phyloP scores from a whole-genome alignment of 306 rosid species.

The Senna tora region DNA sequence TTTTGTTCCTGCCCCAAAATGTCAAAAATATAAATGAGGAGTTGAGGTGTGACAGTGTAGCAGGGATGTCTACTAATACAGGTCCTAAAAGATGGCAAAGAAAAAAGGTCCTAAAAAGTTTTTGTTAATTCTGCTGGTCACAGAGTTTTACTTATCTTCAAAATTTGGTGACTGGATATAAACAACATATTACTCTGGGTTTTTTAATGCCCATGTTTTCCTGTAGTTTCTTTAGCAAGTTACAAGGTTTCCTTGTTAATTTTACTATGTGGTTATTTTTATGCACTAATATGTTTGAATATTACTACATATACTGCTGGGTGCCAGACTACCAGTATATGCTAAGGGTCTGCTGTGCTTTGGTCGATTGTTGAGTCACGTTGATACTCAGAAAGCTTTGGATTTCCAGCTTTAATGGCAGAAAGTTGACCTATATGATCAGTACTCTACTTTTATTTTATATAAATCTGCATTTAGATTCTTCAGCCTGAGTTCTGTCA shows the following conservation, averaged over 20 bases:
- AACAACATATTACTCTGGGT: constrained; percentile 3
- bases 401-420: neutral
- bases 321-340: neutral
- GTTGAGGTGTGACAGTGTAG: neutral
- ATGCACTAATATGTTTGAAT: constrained; percentile 7
- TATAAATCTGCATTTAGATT: neutral
- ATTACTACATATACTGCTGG: neutral
- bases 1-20: neutral
- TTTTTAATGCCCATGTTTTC: neutral
- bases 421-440: neutral
- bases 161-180: constrained; percentile 3
- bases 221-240: constrained; percentile 11
- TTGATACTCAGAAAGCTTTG: constrained; percentile 5
- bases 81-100: too few species aligned
- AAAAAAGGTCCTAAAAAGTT: too few species aligned
- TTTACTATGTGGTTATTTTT: constrained; percentile 1
- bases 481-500: neutral
- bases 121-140: neutral
- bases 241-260: constrained; percentile 8
- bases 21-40: neutral
- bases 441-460: neutral
- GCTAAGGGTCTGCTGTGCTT: neutral
- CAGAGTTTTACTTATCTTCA: neutral
- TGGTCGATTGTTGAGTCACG: constrained; percentile 21
- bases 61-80: neutral